Conservation (phyloP, 2,329 filamentous ascomycete species). For the Penicillium paneum region DNA sequence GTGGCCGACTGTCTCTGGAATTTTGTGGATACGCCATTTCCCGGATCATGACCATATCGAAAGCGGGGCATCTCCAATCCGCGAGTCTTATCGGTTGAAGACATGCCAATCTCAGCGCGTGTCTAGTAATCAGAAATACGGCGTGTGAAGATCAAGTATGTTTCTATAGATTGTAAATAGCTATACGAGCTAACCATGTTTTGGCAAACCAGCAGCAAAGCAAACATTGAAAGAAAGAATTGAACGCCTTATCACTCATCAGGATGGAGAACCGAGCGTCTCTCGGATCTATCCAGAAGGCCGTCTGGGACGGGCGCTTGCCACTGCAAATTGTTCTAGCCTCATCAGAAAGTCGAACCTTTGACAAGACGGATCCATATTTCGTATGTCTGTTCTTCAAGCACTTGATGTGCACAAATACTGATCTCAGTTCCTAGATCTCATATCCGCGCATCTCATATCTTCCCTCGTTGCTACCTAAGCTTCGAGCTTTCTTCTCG, state of each 20-base stretch:
- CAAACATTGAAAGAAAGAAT: neutral
- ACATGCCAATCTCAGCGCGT: conserved; percentile 1
- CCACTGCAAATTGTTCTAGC: conserved; percentile 60
- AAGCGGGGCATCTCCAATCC: conserved; percentile 7
- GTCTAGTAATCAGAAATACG: neutral
- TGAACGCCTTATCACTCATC: neutral
- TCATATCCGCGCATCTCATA: conserved; percentile 65
- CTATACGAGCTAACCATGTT: neutral
- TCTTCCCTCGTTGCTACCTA: conserved; percentile 62
- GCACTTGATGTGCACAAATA: neutral
- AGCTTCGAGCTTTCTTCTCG: conserved; percentile 61
- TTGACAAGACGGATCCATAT: conserved; percentile 59
- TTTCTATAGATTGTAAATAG: neutral
- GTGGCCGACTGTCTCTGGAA: neutral
- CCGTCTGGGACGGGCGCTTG: conserved; percentile 58
- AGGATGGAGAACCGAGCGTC: conserved; percentile 30
- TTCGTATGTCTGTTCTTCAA: conserved; percentile 44
- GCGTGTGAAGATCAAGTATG: neutral
- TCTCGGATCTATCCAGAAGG: conserved; percentile 39
- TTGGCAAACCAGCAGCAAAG: neutral
- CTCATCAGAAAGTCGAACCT: conserved; percentile 58
- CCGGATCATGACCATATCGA: conserved; percentile 2
- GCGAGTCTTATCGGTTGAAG: neutral
- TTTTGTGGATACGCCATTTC: neutral
- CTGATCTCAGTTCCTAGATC: conserved; percentile 42